Evolutionary conservation across 306 rosid species (phyloP).

Genomic region (Rosa chinensis): DNA sequence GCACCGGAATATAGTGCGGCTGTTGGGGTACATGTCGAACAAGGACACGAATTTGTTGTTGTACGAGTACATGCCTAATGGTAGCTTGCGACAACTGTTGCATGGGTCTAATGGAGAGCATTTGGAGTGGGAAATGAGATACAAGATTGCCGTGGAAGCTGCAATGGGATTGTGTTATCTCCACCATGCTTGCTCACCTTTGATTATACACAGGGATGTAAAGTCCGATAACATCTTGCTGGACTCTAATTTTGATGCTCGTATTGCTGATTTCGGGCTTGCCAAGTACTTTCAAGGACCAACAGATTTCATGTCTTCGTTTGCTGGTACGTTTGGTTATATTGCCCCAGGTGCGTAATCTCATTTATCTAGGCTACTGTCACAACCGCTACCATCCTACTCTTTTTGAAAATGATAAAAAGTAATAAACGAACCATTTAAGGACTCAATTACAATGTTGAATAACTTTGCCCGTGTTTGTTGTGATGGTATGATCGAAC

Average conservation of each 20-base stretch:
- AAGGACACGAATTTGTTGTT: constrained; percentile 63
- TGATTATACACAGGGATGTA: constrained; percentile 83
- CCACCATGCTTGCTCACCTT: constrained; percentile 84
- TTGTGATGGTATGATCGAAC: constrained; percentile 14
- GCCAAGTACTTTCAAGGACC: constrained; percentile 79
- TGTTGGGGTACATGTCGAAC: constrained; percentile 72
- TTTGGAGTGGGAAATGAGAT: constrained; percentile 75
- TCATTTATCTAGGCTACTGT: background rate
- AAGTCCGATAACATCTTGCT: constrained; percentile 80
- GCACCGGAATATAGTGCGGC: constrained; percentile 74
- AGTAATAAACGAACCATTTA: background rate
- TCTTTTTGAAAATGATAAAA: no score
- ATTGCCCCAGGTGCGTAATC: constrained; percentile 74
- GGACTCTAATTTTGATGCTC: constrained; percentile 68
- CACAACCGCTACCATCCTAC: background rate
- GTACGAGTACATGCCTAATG: constrained; percentile 80
- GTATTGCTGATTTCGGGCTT: constrained; percentile 89
- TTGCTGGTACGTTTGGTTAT: constrained; percentile 94
- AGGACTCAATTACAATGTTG: background rate
- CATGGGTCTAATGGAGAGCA: constrained; percentile 77
- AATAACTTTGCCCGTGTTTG: background rate
- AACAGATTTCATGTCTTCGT: constrained; percentile 78
- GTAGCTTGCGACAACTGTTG: constrained; percentile 70
- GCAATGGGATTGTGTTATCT: constrained; percentile 81
- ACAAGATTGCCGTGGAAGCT: constrained; percentile 69